Base-by-base conservation (phyloP, 2,329 filamentous ascomycete genomes). In the Acrodontium crateriforme region DNA sequence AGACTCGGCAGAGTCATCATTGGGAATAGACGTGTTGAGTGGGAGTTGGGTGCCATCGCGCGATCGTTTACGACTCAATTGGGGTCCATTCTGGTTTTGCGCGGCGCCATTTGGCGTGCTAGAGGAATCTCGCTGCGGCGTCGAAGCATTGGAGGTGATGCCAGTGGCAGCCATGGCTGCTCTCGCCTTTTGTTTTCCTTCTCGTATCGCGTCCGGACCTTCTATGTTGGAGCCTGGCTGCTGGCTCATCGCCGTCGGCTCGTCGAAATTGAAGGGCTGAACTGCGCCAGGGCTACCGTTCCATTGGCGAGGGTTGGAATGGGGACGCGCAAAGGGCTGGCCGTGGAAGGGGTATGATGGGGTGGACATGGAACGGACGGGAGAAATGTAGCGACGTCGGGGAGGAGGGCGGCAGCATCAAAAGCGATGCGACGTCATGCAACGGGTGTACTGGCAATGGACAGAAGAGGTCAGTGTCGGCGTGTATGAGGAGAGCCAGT, bases 121-220 rank as follows among this genome's bases (percentile, higher is more conserved):
- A 5, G 25, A 25, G 15, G 18, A 15, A 16, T 26, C 40, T 17
- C 18, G 24, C 6, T 25, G 35, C 51, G 39, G 57, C 53, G 19
- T 46, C 37, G 24, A 50, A 38, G 13, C 51, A 41, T 13, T 51
- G 42, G 31, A 42, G 35, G 47, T 47, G 22, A 58, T 45, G 23
- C 58, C 58, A n/a, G 67, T 66, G 14, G 66, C 64, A 20, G 62
- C 65, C 45, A 73, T 58, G 28, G 70, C 58, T 20, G 68, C 66
- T 50, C 68, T 71, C 25, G 69, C 68, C 47, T 65, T 69, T 44
- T 71, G 64, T 44, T 74, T 74, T 29, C 65, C 65, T 49, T 71
- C 67, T 29, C 60, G 58, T 31, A 73, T 69, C 29, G 56, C 49
- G 50, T 65, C 60, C 40, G 45, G 48, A 20, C 39, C 37, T 30